Conservation (phyloP, 2,329 filamentous ascomycete species). For the Fusarium guadeloupense region DNA sequence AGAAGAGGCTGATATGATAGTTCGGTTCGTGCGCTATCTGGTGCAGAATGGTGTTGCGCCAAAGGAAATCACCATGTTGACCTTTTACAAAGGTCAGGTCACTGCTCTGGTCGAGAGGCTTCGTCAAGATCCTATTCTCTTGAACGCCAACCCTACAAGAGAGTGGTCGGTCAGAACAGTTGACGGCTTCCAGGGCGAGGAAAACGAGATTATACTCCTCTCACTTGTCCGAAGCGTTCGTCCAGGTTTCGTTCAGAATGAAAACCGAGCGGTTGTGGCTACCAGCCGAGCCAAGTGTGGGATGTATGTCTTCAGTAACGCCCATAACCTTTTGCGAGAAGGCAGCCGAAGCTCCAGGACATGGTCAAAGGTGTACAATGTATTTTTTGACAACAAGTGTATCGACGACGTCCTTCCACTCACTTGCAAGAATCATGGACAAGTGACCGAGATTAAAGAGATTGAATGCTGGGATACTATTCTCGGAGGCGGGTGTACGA, state of each 20-base stretch:
- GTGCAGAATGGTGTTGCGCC: constrained; percentile 69
- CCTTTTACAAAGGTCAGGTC: constrained; percentile 88
- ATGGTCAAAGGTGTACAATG: constrained; percentile 54
- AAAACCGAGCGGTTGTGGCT: constrained; percentile 67
- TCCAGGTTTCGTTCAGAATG: constrained; percentile 78
- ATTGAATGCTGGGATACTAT: constrained; percentile 60
- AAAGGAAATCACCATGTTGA: constrained; percentile 78
- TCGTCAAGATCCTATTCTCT: constrained; percentile 44
- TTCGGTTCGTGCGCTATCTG: constrained; percentile 76
- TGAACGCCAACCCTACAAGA: constrained; percentile 37
- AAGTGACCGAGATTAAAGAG: constrained; percentile 60
- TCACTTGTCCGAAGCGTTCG: constrained; percentile 80
- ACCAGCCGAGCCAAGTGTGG: constrained; percentile 77
- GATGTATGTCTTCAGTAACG: constrained; percentile 87
- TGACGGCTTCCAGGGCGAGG: constrained; percentile 90
- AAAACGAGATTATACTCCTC: constrained; percentile 84
- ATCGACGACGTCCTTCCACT: constrained; percentile 63
- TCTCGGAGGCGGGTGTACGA: constrained; percentile 32
- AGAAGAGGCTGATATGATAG: constrained; percentile 79
- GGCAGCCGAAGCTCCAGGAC: constrained; percentile 51
- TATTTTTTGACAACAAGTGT: constrained; percentile 52
- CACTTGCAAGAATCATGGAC: constrained; percentile 68
- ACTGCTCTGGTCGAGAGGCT: constrained; percentile 67
- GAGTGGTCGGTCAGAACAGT: constrained; percentile 77
- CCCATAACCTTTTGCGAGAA: constrained; percentile 59